phyloP scores from a whole-genome alignment of 1,284 basidiomycete genomes.

The Termitomyces sp. region DNA sequence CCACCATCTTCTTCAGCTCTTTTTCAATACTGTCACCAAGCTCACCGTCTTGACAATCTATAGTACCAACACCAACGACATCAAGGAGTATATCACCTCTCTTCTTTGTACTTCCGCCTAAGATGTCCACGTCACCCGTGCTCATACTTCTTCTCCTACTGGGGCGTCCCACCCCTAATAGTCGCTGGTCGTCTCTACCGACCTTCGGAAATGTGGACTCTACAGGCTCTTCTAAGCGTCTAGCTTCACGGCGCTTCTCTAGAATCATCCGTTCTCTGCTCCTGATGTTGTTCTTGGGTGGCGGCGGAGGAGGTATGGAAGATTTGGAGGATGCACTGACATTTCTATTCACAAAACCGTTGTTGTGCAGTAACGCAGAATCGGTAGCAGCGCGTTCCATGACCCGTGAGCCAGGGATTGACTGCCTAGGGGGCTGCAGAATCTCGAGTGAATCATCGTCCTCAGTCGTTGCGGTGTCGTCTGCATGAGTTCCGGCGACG shows the following conservation, averaged over 20 bases:
- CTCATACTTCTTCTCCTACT: constrained; percentile 66
- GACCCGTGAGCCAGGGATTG: constrained; percentile 21
- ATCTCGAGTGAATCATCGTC: constrained; percentile 30
- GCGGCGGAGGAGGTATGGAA: constrained; percentile 42
- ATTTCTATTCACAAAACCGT: constrained; percentile 29
- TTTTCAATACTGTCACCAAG: constrained; percentile 64
- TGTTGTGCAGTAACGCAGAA: constrained; percentile 32
- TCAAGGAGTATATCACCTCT: constrained; percentile 29
- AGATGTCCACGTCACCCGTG: constrained; percentile 58
- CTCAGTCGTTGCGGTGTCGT: constrained; percentile 39
- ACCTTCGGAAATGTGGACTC: constrained; percentile 27
- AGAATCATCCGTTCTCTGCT: constrained; percentile 66
- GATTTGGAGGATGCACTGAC: constrained; percentile 35
- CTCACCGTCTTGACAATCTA: constrained; percentile 40
- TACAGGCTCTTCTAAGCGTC: constrained; percentile 43
- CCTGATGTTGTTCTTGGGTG: constrained; percentile 61
- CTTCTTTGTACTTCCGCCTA: constrained; percentile 28
- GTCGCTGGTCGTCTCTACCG: constrained; percentile 20
- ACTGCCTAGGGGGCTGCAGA: constrained; percentile 19
- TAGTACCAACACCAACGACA: constrained; percentile 23
- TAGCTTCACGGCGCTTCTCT: constrained; percentile 64
- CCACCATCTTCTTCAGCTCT: constrained; percentile 58
- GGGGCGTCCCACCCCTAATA: constrained; percentile 41
- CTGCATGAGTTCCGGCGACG: constrained; percentile 46
- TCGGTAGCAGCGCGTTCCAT: constrained; percentile 45